Percentiles rank a stretch among this genome's conserved stretches.
These are phyloP conservation scores for Symbiodinium natans DNA, from an alignment of 73 alveolate genomes.

Conservation along the genomic window DNA sequence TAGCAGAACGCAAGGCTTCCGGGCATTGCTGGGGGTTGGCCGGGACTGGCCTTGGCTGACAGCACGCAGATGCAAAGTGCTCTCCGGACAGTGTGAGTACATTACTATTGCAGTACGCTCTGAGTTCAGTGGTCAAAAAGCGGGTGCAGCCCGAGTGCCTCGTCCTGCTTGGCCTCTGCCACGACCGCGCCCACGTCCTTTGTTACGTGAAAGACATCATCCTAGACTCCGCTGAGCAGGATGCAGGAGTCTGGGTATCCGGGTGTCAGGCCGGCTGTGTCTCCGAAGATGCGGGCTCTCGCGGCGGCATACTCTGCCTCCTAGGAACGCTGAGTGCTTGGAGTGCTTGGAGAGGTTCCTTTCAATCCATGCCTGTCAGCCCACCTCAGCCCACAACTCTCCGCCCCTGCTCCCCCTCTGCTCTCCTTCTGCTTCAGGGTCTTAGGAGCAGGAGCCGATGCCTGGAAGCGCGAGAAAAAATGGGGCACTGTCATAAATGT, in stretches of 20 bases:
- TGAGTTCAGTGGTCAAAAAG: too few relatives aligned
- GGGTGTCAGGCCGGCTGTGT: not conserved
- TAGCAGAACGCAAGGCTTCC: too few relatives aligned
- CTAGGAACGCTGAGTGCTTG: too few relatives aligned
- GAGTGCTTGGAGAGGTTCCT: too few relatives aligned
- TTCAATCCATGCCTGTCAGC: too few relatives aligned
- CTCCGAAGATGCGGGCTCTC: slow-evolving; percentile 64
- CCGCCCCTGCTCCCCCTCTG: not conserved
- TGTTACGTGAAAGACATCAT: not conserved
- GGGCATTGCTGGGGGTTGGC: not conserved
- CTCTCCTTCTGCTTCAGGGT: slow-evolving; percentile 28
- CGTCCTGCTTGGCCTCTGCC: slow-evolving; percentile 6
- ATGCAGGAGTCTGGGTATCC: not conserved
- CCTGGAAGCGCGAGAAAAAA: too few relatives aligned
- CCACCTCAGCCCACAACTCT: too few relatives aligned
- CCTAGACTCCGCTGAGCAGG: not conserved
- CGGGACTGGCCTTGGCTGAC: not conserved
- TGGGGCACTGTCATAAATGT: too few relatives aligned
- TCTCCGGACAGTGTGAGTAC: not conserved
- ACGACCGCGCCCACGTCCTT: slow-evolving; percentile 60
- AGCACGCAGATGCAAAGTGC: not conserved
- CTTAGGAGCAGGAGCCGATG: slow-evolving; percentile 27
- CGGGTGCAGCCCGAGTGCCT: too few relatives aligned
- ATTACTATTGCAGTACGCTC: too few relatives aligned
- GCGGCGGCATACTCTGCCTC: slow-evolving; percentile 69